Evolutionary conservation across 305 asterid genomes (phyloP).

Genomic region (Withania somnifera): DNA sequence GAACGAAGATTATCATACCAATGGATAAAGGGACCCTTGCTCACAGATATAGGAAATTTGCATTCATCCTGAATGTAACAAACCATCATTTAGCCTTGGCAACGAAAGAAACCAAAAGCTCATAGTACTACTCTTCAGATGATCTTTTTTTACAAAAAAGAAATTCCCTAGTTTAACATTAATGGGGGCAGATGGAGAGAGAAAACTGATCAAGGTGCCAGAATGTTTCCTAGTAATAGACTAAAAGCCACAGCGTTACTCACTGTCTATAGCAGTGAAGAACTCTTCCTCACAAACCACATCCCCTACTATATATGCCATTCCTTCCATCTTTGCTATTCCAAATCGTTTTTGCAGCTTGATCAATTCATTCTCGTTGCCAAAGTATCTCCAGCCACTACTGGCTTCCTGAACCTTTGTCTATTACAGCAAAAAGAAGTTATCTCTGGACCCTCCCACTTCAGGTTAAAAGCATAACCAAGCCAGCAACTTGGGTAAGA

Average conservation of each 20-base stretch:
- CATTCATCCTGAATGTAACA: background rate
- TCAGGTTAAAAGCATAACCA: constrained; percentile 74
- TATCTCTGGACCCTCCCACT: constrained; percentile 57
- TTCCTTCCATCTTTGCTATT: constrained; percentile 80
- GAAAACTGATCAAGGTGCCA: background rate
- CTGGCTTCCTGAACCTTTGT: constrained; percentile 75
- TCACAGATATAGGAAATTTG: background rate
- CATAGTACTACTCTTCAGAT: background rate
- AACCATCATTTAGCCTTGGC: background rate
- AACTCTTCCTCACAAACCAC: constrained; percentile 79
- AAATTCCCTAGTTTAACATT: background rate
- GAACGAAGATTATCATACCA: background rate
- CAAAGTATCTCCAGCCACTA: constrained; percentile 37
- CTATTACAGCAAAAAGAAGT: constrained; percentile 66
- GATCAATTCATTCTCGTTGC: constrained; percentile 73
- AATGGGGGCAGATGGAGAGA: background rate
- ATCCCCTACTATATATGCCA: constrained; percentile 58
- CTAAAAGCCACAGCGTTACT: constrained; percentile 1
- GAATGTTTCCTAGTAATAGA: background rate
- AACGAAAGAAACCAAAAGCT: background rate
- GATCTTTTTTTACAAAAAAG: background rate
- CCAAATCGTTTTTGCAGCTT: constrained; percentile 79
- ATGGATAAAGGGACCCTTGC: background rate
- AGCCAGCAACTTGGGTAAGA: constrained; percentile 62
- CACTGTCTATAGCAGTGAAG: constrained; percentile 57